Evolutionary conservation across 2,329 filamentous ascomycete species (phyloP).

Genomic region (Chrysoporthe puriensis): DNA sequence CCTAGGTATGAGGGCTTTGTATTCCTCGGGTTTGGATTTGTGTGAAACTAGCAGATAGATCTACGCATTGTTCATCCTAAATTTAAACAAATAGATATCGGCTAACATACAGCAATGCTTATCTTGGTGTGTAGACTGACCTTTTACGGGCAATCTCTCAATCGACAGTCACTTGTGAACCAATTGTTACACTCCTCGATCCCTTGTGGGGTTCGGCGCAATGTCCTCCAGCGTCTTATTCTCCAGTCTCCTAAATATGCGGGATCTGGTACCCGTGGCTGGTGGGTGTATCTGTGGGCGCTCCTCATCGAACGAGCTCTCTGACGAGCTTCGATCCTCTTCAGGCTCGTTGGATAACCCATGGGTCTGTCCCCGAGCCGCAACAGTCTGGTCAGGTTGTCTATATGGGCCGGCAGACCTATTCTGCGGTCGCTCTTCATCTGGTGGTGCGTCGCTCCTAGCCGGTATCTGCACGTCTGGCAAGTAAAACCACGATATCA

Average conservation of each 20-base stretch:
- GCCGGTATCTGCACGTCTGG: slow-evolving; percentile 20
- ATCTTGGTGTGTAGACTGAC: too few relatives aligned
- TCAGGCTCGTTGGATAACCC: neutral
- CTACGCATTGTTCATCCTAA: too few relatives aligned
- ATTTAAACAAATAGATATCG: too few relatives aligned
- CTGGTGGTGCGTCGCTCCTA: neutral
- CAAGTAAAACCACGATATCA: slow-evolving; percentile 6
- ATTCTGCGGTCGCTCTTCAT: neutral
- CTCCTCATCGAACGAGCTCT: neutral
- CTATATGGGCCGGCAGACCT: too few relatives aligned
- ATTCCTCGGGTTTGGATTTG: too few relatives aligned
- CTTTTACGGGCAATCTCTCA: neutral
- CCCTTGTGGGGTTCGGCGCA: slow-evolving; percentile 9
- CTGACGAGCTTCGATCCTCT: neutral
- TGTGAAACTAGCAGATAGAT: too few relatives aligned
- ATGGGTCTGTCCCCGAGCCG: neutral
- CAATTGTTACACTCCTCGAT: neutral
- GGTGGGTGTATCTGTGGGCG: neutral
- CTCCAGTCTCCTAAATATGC: neutral
- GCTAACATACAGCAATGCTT: too few relatives aligned
- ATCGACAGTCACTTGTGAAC: neutral
- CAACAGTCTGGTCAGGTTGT: neutral
- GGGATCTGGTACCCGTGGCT: neutral
- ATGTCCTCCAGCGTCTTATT: slow-evolving; percentile 24
- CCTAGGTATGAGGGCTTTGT: too few relatives aligned